Percentiles rank a stretch among this genome's conserved stretches.
Conservation (phyloP, 2,329 filamentous ascomycete species). For the Camillea tinctor region DNA sequence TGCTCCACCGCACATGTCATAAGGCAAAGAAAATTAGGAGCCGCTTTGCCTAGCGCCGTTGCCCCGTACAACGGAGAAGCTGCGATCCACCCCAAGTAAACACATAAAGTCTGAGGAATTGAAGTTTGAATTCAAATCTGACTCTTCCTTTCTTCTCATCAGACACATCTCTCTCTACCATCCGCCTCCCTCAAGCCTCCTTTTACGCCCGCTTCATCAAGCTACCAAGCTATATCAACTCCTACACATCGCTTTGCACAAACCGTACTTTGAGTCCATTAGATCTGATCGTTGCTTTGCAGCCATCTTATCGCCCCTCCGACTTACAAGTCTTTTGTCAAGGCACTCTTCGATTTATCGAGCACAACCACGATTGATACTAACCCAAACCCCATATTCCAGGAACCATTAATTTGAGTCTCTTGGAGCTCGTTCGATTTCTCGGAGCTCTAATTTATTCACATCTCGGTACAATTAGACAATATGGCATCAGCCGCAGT, state of each 20-base stretch:
- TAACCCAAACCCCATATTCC: constrained; percentile 44
- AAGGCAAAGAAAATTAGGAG: background rate
- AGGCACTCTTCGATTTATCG: constrained; percentile 48
- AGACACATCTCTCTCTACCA: constrained; percentile 22
- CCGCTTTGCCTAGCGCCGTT: constrained; percentile 11
- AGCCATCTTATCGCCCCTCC: constrained; percentile 48
- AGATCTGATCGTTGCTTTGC: constrained; percentile 46
- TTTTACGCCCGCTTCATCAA: constrained; percentile 12
- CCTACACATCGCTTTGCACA: constrained; percentile 30
- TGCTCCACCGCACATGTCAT: background rate
- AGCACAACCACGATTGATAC: constrained; percentile 45
- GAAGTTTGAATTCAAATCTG: constrained; percentile 12
- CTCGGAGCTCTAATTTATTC: constrained; percentile 38
- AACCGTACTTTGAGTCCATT: constrained; percentile 40
- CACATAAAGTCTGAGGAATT: constrained; percentile 23
- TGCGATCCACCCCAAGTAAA: constrained; percentile 28
- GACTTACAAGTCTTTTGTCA: constrained; percentile 43
- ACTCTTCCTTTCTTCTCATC: constrained; percentile 21
- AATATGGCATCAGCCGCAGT: constrained; percentile 79
- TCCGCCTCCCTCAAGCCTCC: constrained; percentile 14
- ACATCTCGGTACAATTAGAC: constrained; percentile 23
- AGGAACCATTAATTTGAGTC: constrained; percentile 60
- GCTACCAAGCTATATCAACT: constrained; percentile 21
- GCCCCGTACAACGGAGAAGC: constrained; percentile 23
- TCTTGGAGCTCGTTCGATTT: constrained; percentile 56